These are phyloP conservation scores for Butyriboletus loyo DNA, from an alignment of 768 basidiomycete species.

Conservation along the genomic window DNA sequence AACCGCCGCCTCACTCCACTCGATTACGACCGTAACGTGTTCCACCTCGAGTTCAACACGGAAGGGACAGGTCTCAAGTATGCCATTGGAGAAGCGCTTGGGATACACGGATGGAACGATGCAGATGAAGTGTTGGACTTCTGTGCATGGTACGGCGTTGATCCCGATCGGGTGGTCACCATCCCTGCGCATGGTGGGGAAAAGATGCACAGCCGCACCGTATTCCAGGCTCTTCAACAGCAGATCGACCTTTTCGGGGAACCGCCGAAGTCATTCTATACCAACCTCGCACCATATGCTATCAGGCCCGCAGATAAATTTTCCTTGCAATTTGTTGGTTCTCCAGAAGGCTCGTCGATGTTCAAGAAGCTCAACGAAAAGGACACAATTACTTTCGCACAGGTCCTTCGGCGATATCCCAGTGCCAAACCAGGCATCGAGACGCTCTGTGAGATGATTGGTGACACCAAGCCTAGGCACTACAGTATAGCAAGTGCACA, in stretches of 20 bases:
- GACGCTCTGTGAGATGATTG: conserved; percentile 82
- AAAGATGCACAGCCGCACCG: conserved; percentile 86
- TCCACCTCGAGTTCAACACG: conserved; percentile 96
- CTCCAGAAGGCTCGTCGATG: conserved; percentile 84
- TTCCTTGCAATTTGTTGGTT: conserved; percentile 87
- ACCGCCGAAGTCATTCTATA: conserved; percentile 94
- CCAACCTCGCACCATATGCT: conserved; percentile 78
- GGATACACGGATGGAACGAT: conserved; percentile 98
- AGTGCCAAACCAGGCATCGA: conserved; percentile 83
- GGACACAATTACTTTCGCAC: conserved; percentile 92
- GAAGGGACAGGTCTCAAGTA: conserved; percentile 92
- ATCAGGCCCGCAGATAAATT: conserved; percentile 66
- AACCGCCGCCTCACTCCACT: conserved; percentile 92
- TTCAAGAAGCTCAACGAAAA: conserved; percentile 96
- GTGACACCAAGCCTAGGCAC: conserved; percentile 95
- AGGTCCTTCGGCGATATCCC: conserved; percentile 72
- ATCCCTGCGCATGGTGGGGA: conserved; percentile 68
- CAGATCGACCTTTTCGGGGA: conserved; percentile 95
- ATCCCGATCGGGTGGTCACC: conserved; percentile 74
- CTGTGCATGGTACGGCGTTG: conserved; percentile 87
- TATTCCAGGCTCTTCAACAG: conserved; percentile 93
- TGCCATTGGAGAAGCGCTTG: conserved; percentile 94
- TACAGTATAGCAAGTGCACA: conserved; percentile 98
- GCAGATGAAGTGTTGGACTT: conserved; percentile 83
- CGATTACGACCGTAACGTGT: conserved; percentile 98